These are phyloP conservation scores for Russula lepida DNA, from an alignment of 768 basidiomycete species.

Conservation along the genomic window DNA sequence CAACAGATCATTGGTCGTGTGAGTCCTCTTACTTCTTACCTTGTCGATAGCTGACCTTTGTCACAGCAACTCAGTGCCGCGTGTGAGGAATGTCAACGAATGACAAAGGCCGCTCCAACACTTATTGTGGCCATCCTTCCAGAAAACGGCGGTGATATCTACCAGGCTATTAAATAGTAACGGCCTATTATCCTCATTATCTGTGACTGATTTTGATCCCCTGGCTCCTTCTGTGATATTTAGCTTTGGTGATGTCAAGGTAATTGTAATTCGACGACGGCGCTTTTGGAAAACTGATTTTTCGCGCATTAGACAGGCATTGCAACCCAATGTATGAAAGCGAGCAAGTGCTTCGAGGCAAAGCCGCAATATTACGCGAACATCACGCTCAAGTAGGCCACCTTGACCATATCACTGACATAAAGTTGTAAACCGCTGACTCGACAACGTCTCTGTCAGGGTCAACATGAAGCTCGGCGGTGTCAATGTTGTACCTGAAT, in stretches of 20 bases:
- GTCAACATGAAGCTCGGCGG: conserved; percentile 80
- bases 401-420: neutral
- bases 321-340: conserved; percentile 70
- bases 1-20: conserved; percentile 39
- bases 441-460: conserved; percentile 30
- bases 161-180: conserved; percentile 71
- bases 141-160: conserved; percentile 56
- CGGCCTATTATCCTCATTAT: conserved; percentile 23
- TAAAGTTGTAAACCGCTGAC: neutral
- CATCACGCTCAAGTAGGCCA: conserved; percentile 61
- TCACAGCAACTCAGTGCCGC: conserved; percentile 40
- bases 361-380: conserved; percentile 75
- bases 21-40: neutral
- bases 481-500: conserved; percentile 68
- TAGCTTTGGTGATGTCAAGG: conserved; percentile 9
- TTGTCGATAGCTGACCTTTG: neutral
- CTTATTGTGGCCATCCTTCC: conserved; percentile 11
- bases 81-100: conserved; percentile 39
- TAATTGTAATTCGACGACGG: neutral
- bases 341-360: conserved; percentile 50
- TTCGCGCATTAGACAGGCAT: conserved; percentile 48
- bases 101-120: conserved; percentile 27
- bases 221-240: too few species aligned
- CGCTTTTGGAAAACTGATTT: neutral
- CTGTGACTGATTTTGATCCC: neutral